phyloP scores from a whole-genome alignment of 2,329 filamentous ascomycete genomes.

The Akanthomyces dipterigenus region DNA sequence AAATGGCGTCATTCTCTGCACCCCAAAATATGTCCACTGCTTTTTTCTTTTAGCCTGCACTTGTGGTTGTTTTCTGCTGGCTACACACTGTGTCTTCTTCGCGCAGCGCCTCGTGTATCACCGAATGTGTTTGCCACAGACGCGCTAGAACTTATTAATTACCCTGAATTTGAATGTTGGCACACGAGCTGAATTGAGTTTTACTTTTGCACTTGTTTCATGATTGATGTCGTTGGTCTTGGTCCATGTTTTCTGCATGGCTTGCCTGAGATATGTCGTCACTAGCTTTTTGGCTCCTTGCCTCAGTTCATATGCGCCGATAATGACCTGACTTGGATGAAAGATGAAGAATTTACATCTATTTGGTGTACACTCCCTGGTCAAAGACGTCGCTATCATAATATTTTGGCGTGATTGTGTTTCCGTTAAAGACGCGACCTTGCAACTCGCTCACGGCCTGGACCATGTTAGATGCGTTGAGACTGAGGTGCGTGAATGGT shows the following conservation, averaged over 20 bases:
- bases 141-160: constrained; percentile 39
- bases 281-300: too few species aligned
- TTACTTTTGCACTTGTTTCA: background rate
- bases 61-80: constrained; percentile 21
- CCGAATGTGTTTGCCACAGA: constrained; percentile 19
- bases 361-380: constrained; percentile 43
- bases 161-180: constrained; percentile 29
- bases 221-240: background rate
- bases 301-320: too few species aligned
- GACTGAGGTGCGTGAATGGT: too few species aligned
- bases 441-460: constrained; percentile 86
- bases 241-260: background rate
- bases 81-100: background rate
- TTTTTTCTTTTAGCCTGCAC: constrained; percentile 28
- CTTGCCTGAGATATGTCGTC: background rate
- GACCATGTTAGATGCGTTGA: background rate
- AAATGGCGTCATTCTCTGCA: constrained; percentile 31
- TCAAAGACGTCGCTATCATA: constrained; percentile 82
- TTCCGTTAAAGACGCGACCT: constrained; percentile 82
- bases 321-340: too few species aligned
- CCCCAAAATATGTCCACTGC: constrained; percentile 23
- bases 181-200: constrained; percentile 13
- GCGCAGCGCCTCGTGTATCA: background rate
- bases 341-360: background rate
- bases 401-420: constrained; percentile 73